A percentile compares a stretch with the other conserved stretches of the same genome.
Evolutionary conservation across 345 rosid genomes (phyloP).

Genomic region (Limnanthes douglasii): DNA sequence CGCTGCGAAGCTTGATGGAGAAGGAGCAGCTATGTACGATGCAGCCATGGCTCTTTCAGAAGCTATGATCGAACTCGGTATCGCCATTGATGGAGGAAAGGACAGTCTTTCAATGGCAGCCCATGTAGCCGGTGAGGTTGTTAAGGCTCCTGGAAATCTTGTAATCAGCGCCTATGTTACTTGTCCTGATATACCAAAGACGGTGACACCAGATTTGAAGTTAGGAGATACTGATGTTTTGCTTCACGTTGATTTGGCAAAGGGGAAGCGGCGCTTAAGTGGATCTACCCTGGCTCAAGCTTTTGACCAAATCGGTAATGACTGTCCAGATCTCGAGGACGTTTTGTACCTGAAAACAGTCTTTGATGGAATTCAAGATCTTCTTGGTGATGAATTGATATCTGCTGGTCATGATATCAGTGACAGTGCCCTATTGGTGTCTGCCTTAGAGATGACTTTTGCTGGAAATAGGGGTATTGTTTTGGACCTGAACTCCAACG

Average conservation of each 20-base stretch:
- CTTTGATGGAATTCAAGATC: constrained; percentile 60
- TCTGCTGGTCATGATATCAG: constrained; percentile 93
- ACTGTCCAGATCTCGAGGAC: constrained; percentile 86
- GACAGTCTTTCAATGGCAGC: constrained; percentile 97
- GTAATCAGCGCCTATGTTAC: constrained; percentile 82
- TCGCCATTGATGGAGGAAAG: constrained; percentile 96
- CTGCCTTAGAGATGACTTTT: constrained; percentile 84
- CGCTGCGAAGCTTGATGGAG: constrained; percentile 94
- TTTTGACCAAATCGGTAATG: constrained; percentile 69
- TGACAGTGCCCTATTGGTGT: constrained; percentile 74
- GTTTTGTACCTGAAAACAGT: constrained; percentile 54
- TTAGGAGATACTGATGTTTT: constrained; percentile 46
- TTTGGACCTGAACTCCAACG: constrained; percentile 36
- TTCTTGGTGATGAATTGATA: constrained; percentile 38
- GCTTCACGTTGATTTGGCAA: constrained; percentile 72
- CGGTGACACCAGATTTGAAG: constrained; percentile 83
- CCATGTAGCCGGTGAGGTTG: constrained; percentile 63
- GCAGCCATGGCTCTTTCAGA: constrained; percentile 72
- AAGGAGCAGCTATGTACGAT: constrained; percentile 94
- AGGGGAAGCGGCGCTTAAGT: constrained; percentile 76
- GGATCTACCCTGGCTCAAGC: constrained; percentile 87
- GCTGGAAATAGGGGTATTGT: constrained; percentile 71
- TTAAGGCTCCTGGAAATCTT: constrained; percentile 92
- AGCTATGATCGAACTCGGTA: constrained; percentile 86
- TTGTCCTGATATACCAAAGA: constrained; percentile 76